phyloP scores from a whole-genome alignment of 768 basidiomycete species.

The Mycena alexandri region DNA sequence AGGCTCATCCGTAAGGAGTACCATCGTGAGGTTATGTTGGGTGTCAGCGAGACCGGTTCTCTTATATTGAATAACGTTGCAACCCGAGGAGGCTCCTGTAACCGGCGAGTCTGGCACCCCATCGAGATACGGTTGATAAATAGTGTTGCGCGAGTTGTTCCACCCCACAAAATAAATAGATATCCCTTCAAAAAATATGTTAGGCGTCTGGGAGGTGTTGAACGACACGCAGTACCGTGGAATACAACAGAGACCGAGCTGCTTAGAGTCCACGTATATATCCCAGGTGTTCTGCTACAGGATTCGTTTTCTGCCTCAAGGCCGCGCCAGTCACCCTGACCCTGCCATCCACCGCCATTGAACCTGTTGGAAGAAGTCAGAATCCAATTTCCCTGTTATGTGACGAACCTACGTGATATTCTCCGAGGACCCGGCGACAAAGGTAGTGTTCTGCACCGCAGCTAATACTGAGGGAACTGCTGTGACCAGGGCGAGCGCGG shows the following conservation, averaged over 20 bases:
- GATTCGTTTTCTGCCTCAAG: background rate
- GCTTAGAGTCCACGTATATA: background rate
- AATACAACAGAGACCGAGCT: background rate
- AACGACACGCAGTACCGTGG: slow-evolving; percentile 1
- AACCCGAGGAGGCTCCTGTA: background rate
- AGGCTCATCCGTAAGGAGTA: background rate
- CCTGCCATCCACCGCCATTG: background rate
- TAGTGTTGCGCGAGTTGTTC: slow-evolving; percentile 2
- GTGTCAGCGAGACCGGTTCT: slow-evolving; percentile 7
- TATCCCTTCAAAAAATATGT: background rate
- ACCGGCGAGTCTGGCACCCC: slow-evolving; percentile 3
- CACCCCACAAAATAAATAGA: slow-evolving; percentile 12
- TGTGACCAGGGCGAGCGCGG: too few relatives aligned
- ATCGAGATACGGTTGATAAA: slow-evolving; percentile 6
- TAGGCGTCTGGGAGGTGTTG: background rate
- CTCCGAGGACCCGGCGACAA: background rate
- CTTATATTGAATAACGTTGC: slow-evolving; percentile 2
- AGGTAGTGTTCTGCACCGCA: background rate
- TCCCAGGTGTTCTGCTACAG: background rate
- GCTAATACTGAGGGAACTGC: background rate
- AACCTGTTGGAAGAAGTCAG: slow-evolving; percentile 13
- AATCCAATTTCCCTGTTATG: background rate
- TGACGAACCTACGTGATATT: slow-evolving; percentile 6
- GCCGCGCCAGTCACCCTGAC: background rate
- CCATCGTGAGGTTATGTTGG: slow-evolving; percentile 15